A percentile compares a stretch with the other conserved stretches of the same genome.
Conservation (phyloP, 1,284 basidiomycete species). For the Tylopilus orsonianus region DNA sequence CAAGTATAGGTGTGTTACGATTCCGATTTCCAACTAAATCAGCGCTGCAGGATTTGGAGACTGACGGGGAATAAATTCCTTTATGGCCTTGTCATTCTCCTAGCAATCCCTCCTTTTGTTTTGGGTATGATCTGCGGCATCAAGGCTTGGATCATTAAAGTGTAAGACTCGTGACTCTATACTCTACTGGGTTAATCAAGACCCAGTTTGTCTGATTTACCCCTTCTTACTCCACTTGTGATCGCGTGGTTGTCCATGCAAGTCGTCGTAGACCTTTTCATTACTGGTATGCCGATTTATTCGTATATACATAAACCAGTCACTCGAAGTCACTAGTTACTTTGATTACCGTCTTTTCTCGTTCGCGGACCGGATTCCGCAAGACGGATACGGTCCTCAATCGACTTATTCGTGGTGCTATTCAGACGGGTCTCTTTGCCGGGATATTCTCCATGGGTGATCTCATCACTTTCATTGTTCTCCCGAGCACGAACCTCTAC, state of each 20-base stretch:
- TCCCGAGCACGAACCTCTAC: neutral
- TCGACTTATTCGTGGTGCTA: conserved; percentile 1
- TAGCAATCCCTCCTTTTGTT: conserved; percentile 1
- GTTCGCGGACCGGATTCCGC: neutral
- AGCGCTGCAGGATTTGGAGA: neutral
- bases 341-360: neutral
- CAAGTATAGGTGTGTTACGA: neutral
- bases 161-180: neutral
- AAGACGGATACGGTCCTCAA: neutral
- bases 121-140: neutral
- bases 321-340: neutral
- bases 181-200: neutral
- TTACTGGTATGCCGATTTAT: neutral
- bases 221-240: neutral
- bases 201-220: neutral
- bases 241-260: neutral
- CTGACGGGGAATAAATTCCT: neutral
- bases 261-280: neutral
- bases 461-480: neutral
- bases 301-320: neutral
- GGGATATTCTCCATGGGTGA: neutral
- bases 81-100: neutral
- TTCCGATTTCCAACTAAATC: neutral
- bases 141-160: neutral
- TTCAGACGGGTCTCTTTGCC: conserved; percentile 1